Conservation (phyloP, 768 basidiomycete species). For the Boletus rubescentipes region DNA sequence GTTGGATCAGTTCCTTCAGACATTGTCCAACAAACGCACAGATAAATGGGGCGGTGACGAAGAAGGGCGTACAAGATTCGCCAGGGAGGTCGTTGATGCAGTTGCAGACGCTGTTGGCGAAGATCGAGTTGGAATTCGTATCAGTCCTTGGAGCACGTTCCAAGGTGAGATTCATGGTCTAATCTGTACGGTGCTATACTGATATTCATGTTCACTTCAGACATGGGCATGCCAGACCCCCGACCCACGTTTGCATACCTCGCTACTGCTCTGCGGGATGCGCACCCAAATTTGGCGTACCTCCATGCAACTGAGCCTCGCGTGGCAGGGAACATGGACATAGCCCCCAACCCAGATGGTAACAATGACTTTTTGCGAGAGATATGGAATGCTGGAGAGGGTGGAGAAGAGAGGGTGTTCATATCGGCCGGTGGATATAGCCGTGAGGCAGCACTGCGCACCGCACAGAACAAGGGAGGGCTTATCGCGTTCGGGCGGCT, state of each 20-base stretch:
- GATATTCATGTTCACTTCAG: background rate
- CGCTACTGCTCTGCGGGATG: slow-evolving; percentile 36
- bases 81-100: background rate
- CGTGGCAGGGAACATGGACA: background rate
- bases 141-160: slow-evolving; percentile 41
- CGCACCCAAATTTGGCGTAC: slow-evolving; percentile 42
- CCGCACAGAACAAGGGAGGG: background rate
- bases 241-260: slow-evolving; percentile 46
- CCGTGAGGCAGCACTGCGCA: background rate
- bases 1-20: too few relatives aligned
- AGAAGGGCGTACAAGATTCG: background rate
- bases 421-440: background rate
- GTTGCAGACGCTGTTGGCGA: background rate
- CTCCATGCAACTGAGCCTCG: slow-evolving; percentile 38
- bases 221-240: background rate
- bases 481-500: background rate
- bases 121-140: slow-evolving; percentile 27
- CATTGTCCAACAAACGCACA: too few relatives aligned
- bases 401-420: background rate
- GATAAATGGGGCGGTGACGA: background rate
- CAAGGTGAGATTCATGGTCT: slow-evolving; percentile 25
- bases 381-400: background rate
- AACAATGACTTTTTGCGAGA: background rate
- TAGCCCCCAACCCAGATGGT: background rate
- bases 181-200: background rate